Evolutionary conservation across 805 yeast species (phyloP).

Genomic region (Candida taoyuanica): DNA sequence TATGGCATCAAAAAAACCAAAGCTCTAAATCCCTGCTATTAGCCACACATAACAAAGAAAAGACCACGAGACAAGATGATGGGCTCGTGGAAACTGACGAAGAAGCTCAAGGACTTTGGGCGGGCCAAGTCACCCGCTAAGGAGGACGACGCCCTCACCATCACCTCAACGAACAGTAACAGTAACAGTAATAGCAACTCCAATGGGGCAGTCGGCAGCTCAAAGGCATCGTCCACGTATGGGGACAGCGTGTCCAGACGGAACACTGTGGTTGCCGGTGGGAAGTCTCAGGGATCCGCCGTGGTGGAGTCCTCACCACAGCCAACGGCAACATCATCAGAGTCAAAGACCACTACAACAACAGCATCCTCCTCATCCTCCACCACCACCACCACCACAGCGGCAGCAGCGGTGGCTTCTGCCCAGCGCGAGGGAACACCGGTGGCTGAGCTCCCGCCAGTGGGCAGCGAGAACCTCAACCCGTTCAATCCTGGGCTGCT

Average conservation of each 20-base stretch:
- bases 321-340: slow-evolving; percentile 3
- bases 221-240: slow-evolving; percentile 7
- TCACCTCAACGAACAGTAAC: slow-evolving; percentile 3
- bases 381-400: too few relatives aligned
- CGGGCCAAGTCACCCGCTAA: slow-evolving; percentile 22
- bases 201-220: slow-evolving; percentile 2
- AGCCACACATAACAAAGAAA: background rate
- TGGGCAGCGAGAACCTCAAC: slow-evolving; percentile 9
- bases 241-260: slow-evolving; percentile 10
- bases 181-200: background rate
- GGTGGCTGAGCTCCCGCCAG: background rate
- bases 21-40: background rate
- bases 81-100: slow-evolving; percentile 40
- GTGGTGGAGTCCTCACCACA: slow-evolving; percentile 7
- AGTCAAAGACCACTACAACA: background rate
- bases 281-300: background rate
- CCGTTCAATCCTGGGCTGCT: slow-evolving; percentile 60
- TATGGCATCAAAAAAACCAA: too few relatives aligned
- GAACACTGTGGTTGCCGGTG: slow-evolving; percentile 12
- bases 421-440: background rate
- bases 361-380: background rate
- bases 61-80: slow-evolving; percentile 14
- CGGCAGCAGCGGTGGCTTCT: too few relatives aligned
- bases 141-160: slow-evolving; percentile 8
- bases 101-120: slow-evolving; percentile 30